These are phyloP conservation scores for Candida pseudoviswanathii DNA, from an alignment of 1,139 yeast species.

Conservation along the genomic window DNA sequence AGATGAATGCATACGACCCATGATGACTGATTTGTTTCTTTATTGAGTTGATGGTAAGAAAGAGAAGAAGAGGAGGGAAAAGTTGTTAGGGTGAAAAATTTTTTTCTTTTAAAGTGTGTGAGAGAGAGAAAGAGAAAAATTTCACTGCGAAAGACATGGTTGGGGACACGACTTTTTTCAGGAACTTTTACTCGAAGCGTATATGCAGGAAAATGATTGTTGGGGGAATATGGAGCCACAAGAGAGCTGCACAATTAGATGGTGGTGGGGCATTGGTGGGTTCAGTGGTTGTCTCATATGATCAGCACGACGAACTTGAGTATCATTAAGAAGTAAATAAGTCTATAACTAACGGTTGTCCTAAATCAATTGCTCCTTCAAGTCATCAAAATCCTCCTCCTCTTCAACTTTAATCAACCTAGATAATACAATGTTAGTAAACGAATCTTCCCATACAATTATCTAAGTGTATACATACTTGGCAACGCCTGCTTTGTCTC, in stretches of 20 bases:
- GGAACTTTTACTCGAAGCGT: neutral
- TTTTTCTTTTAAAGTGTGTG: conserved; percentile 15
- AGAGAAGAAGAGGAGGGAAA: conserved; percentile 15
- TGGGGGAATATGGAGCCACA: no score
- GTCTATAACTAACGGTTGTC: conserved; percentile 1
- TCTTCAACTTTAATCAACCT: conserved; percentile 57
- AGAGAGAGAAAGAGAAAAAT: conserved; percentile 5
- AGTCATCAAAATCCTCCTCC: conserved; percentile 62
- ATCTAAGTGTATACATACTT: conserved; percentile 41
- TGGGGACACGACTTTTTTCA: conserved; percentile 13
- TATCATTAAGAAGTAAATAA: neutral
- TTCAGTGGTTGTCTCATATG: no score
- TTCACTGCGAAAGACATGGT: conserved; percentile 4
- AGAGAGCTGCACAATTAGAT: no score
- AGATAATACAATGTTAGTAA: conserved; percentile 26
- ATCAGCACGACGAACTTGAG: no score
- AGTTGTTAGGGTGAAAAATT: conserved; percentile 10
- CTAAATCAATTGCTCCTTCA: conserved; percentile 29
- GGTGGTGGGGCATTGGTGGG: no score
- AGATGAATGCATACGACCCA: conserved; percentile 83
- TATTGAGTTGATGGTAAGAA: conserved; percentile 18
- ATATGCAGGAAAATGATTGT: conserved; percentile 1
- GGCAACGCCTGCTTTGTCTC: conserved; percentile 76
- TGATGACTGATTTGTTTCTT: conserved; percentile 47
- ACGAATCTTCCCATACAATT: neutral